These are phyloP conservation scores for Quercus gilva DNA, from an alignment of 306 rosid genomes.

Conservation along the genomic window DNA sequence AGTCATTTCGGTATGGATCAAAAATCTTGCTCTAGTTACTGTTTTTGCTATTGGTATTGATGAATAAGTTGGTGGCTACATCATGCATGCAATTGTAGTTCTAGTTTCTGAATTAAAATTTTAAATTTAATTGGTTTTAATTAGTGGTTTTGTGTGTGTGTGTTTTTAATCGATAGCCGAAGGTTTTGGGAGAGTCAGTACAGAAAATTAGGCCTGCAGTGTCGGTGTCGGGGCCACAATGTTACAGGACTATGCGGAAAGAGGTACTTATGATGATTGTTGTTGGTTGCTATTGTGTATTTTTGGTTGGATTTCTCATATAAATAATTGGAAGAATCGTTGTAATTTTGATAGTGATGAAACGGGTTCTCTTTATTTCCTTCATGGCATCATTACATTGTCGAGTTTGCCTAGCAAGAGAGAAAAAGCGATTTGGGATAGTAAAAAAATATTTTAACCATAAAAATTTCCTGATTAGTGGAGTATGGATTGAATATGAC, in stretches of 20 bases:
- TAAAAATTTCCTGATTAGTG: neutral
- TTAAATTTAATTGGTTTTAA: neutral
- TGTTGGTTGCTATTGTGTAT: neutral
- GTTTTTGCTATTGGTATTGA: neutral
- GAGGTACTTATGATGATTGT: conserved; percentile 19
- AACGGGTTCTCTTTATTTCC: neutral
- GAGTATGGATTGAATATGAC: neutral
- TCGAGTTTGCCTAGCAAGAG: neutral
- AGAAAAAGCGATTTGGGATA: neutral
- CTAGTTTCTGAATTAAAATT: neutral
- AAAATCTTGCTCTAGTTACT: neutral
- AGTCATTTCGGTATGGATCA: conserved; percentile 34
- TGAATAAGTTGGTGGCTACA: neutral
- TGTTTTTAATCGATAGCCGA: neutral
- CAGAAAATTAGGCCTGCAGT: conserved; percentile 23
- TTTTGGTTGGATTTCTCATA: neutral
- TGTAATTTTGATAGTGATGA: neutral
- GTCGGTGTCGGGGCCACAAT: neutral
- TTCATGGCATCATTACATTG: neutral
- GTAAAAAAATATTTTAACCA: too few relatives aligned
- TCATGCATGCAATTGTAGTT: neutral
- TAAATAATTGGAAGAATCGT: neutral
- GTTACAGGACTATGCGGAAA: conserved; percentile 9
- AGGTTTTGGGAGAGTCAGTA: conserved; percentile 27
- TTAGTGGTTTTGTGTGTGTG: neutral